Percentiles rank a stretch among this genome's conserved stretches.
Conservation (phyloP, 345 rosid genomes). For the Eucalyptus sp. region DNA sequence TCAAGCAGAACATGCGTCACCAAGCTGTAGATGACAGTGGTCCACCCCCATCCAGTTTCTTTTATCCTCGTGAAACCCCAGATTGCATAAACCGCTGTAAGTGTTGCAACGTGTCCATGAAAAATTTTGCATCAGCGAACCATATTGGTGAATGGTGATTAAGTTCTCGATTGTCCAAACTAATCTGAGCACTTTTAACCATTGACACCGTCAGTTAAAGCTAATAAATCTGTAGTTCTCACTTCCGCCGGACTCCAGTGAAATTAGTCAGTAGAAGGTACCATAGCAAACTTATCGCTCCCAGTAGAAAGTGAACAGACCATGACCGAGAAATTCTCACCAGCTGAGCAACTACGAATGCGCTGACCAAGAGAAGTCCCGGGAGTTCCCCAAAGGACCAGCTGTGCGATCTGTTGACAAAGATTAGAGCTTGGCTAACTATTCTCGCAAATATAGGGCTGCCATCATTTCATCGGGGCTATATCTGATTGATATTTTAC, state of each 20-base stretch:
- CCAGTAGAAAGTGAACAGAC: neutral
- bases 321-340: slow-evolving; percentile 11
- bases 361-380: slow-evolving; percentile 46
- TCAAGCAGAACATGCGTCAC: too few species aligned
- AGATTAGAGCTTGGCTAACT: slow-evolving; percentile 55
- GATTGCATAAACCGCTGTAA: too few species aligned
- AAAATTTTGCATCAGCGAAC: too few species aligned
- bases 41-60: too few species aligned
- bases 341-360: slow-evolving; percentile 66
- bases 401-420: slow-evolving; percentile 66
- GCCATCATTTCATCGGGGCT: slow-evolving; percentile 47
- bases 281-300: neutral
- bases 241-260: neutral
- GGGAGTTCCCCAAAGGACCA: slow-evolving; percentile 77
- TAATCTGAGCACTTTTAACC: too few species aligned
- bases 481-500: slow-evolving; percentile 27
- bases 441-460: slow-evolving; percentile 75
- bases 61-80: too few species aligned
- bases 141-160: too few species aligned
- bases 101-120: too few species aligned
- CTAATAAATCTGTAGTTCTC: too few species aligned
- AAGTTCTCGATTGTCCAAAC: too few species aligned
- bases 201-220: too few species aligned
- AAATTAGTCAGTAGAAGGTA: neutral
- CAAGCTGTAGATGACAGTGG: too few species aligned